Percentiles rank a stretch among this genome's conserved stretches.
Conservation (phyloP, 2,329 filamentous ascomycete species). For the Ophiostoma sp. region DNA sequence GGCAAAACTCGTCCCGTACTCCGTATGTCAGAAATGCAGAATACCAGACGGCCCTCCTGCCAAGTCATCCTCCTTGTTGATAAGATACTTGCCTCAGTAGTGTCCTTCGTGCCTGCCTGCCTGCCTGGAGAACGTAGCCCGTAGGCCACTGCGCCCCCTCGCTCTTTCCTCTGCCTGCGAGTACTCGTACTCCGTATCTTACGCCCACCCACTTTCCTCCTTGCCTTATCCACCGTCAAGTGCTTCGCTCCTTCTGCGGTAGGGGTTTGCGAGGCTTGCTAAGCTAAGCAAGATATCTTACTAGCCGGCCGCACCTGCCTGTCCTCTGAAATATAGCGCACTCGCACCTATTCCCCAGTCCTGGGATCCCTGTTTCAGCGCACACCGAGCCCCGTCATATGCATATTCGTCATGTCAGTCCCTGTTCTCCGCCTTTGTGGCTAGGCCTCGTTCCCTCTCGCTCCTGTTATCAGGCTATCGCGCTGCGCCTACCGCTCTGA, state of each 20-base stretch:
- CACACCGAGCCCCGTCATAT: conserved; percentile 20
- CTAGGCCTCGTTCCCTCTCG: neutral
- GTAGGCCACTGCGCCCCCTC: too few species aligned
- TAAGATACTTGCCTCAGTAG: too few species aligned
- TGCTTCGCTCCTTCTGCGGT: too few species aligned
- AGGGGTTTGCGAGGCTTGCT: too few species aligned
- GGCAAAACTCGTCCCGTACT: neutral
- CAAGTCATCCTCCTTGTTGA: neutral
- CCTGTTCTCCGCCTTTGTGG: conserved; percentile 15
- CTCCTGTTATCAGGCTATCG: neutral
- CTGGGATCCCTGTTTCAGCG: conserved; percentile 3
- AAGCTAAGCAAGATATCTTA: too few species aligned
- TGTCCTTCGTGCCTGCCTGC: too few species aligned
- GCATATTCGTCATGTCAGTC: conserved; percentile 20
- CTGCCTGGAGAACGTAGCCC: too few species aligned
- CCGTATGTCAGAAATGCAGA: neutral
- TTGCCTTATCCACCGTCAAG: too few species aligned
- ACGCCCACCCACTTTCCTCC: too few species aligned
- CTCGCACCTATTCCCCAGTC: neutral
- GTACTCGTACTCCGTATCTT: too few species aligned
- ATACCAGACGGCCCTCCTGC: neutral
- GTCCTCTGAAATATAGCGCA: neutral
- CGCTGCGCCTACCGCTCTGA: neutral
- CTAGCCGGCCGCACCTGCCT: too few species aligned
- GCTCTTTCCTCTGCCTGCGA: too few species aligned